Percentiles rank a stretch among this genome's conserved stretches.
These are phyloP conservation scores for Coprinellus aureogranulatus DNA, from an alignment of 768 basidiomycete genomes.

Conservation along the genomic window DNA sequence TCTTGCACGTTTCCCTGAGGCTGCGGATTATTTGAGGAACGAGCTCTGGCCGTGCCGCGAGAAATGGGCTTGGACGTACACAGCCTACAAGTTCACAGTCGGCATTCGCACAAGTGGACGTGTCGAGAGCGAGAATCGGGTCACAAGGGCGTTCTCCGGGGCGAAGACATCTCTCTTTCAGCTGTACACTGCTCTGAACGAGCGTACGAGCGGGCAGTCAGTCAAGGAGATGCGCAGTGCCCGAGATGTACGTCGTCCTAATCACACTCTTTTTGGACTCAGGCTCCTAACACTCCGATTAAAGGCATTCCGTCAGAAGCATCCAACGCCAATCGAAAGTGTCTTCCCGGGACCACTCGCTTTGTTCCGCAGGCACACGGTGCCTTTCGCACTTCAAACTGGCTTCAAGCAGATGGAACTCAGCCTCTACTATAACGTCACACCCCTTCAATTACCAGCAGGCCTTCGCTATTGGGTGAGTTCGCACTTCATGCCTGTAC, in stretches of 20 bases:
- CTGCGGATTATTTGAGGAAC: conserved; percentile 25
- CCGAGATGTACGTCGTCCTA: no score
- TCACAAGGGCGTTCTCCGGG: conserved; percentile 23
- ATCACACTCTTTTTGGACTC: conserved; percentile 18
- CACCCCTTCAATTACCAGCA: conserved; percentile 21
- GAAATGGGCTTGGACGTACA: conserved; percentile 35
- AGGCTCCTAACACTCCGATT: background rate
- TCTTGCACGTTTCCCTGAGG: no score
- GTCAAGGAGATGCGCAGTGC: conserved; percentile 16
- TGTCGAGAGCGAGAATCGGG: conserved; percentile 27
- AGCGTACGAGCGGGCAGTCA: conserved; percentile 17
- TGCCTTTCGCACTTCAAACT: conserved; percentile 29
- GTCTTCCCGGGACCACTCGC: conserved; percentile 24
- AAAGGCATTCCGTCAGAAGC: conserved; percentile 18
- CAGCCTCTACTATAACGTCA: conserved; percentile 25
- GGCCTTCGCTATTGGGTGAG: conserved; percentile 27
- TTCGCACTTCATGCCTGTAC: no score
- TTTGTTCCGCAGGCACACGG: conserved; percentile 22
- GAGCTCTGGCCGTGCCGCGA: conserved; percentile 25
- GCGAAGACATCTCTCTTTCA: conserved; percentile 23
- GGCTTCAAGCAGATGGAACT: conserved; percentile 29
- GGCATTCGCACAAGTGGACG: conserved; percentile 33
- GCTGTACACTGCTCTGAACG: conserved; percentile 23
- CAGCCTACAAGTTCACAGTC: conserved; percentile 26
- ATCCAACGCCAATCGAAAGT: conserved; percentile 23